These are phyloP conservation scores for Penicillium crustosum DNA, from an alignment of 2,329 filamentous ascomycete genomes.

Conservation along the genomic window DNA sequence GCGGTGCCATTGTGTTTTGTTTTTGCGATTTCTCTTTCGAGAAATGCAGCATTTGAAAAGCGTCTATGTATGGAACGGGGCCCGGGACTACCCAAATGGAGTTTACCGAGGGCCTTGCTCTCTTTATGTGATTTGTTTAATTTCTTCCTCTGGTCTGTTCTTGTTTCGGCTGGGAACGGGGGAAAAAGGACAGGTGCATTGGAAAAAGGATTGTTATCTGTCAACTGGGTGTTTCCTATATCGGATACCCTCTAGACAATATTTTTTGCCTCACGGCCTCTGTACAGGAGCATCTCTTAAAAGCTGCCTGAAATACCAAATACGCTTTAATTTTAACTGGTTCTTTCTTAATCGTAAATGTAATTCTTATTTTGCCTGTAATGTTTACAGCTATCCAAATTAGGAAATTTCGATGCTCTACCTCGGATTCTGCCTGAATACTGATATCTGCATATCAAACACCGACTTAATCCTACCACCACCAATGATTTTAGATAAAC, in stretches of 20 bases:
- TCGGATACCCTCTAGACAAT: slow-evolving; percentile 10
- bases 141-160: slow-evolving; percentile 9
- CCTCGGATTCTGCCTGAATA: neutral
- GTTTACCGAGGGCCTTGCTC: slow-evolving; percentile 15
- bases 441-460: neutral
- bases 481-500: neutral
- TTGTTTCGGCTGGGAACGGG: slow-evolving; percentile 2
- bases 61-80: slow-evolving; percentile 19
- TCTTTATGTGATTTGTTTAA: slow-evolving; percentile 12
- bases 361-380: neutral
- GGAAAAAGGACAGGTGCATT: neutral
- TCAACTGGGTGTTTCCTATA: slow-evolving; percentile 5
- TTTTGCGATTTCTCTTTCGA: slow-evolving; percentile 10
- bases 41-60: slow-evolving; percentile 24
- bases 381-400: neutral
- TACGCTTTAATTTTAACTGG: slow-evolving; percentile 4
- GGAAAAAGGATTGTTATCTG: slow-evolving; percentile 10
- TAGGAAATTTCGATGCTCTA: neutral
- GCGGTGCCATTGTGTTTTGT: slow-evolving; percentile 17
- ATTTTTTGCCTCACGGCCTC: slow-evolving; percentile 18
- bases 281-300: slow-evolving; percentile 21
- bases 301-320: slow-evolving; percentile 23
- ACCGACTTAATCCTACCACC: neutral
- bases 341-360: neutral
- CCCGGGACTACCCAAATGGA: slow-evolving; percentile 19